Evolutionary conservation across 1,284 basidiomycete genomes (phyloP), one percentile per base, ranked within the genome.

Genomic region (Rhodotorula glutinis): DNA sequence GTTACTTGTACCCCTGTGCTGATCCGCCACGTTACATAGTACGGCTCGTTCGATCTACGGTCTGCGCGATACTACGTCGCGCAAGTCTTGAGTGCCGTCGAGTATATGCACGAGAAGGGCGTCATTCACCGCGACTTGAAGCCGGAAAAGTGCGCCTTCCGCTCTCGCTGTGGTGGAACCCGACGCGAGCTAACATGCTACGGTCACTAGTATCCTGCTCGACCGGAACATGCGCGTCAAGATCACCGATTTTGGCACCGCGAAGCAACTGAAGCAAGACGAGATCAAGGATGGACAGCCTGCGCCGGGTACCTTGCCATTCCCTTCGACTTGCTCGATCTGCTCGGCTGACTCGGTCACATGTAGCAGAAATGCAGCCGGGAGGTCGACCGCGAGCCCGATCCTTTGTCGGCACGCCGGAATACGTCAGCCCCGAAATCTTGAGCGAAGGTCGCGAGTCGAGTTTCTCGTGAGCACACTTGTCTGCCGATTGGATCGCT

Each of bases 181-280:
- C 87, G 86, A 94, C 23, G 17, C 4, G 27, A 29, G 79, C 82
- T 95, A 92, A 53, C 44, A 30, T 10, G 21, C 11, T 11, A 29
- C 19, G 19, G 0, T 10, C 27, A 25, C 65, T n/a, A 84, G 83
- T 78, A 84, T 98, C 52, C 82, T 99, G 21, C 83, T 98, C 51
- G 92, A 94, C 75, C 85, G 86, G 57, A 84, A 87, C 27, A 90
- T 87, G 80, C 86, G 92, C 59, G 86, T 97, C 78, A 97, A 95
- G 79, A 86, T 99, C 27, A 92, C 94, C 38, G 96, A 99, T 79
- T 98, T 98, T 80, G 96, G 96, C 16, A 96, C 92, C 25, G 93
- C 92, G 43, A 95, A 95, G 80, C 83, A 95, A 23, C 62, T 76
- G 40, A 54, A 63, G 53, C 51, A 63, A 43, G 69, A 66, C 38